phyloP scores from a whole-genome alignment of 306 rosid genomes.

The Oemleria cerasiformis region DNA sequence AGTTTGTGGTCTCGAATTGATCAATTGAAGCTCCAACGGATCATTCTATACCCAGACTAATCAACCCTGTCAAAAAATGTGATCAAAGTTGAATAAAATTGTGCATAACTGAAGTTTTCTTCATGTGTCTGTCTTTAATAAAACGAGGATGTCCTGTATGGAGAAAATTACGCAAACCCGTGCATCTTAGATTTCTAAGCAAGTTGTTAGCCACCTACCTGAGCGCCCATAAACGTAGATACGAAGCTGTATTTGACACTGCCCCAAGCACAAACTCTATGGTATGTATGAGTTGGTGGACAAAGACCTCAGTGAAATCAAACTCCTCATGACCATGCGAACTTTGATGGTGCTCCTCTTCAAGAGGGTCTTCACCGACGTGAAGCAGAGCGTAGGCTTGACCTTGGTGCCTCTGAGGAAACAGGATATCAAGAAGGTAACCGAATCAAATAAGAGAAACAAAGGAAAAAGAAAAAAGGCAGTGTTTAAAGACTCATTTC shows the following conservation, averaged over 20 bases:
- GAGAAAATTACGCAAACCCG: background rate
- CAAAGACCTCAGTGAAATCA: slow-evolving; percentile 74
- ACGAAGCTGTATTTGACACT: slow-evolving; percentile 86
- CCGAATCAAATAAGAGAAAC: background rate
- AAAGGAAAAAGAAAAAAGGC: background rate
- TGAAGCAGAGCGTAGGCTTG: slow-evolving; percentile 54
- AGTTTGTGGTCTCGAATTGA: too few species aligned
- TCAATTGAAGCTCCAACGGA: too few species aligned
- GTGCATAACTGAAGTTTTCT: too few species aligned
- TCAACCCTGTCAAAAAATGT: too few species aligned
- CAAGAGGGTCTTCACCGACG: slow-evolving; percentile 46
- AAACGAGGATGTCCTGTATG: too few species aligned
- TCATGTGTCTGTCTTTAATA: too few species aligned
- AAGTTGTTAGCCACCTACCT: slow-evolving; percentile 38
- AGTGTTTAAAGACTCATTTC: background rate
- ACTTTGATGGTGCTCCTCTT: slow-evolving; percentile 32
- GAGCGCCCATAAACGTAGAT: slow-evolving; percentile 88
- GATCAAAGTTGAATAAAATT: too few species aligned
- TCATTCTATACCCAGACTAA: too few species aligned
- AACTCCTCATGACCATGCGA: slow-evolving; percentile 47
- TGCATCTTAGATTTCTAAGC: background rate
- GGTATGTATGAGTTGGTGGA: slow-evolving; percentile 86
- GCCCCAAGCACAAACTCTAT: slow-evolving; percentile 89
- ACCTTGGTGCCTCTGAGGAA: slow-evolving; percentile 66
- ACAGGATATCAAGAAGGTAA: slow-evolving; percentile 7